phyloP scores from a whole-genome alignment of 495 filamentous ascomycete species.

The Aspergillus mulundensis region DNA sequence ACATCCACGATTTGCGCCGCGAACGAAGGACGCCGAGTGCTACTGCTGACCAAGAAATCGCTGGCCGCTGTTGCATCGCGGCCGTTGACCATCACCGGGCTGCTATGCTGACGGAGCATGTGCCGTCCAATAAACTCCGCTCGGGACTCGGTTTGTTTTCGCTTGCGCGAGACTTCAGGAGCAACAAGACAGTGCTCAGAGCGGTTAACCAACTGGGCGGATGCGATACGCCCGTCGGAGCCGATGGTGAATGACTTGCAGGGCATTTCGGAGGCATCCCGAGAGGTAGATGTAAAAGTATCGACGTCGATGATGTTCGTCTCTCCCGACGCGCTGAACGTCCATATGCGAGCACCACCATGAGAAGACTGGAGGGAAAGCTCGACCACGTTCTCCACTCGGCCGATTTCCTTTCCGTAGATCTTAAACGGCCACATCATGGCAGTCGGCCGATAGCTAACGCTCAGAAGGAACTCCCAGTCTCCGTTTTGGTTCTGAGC shows the following conservation, averaged over 20 bases:
- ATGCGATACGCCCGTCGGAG: slow-evolving; percentile 28
- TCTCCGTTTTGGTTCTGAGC: slow-evolving; percentile 37
- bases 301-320: slow-evolving; percentile 36
- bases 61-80: not conserved
- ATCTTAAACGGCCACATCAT: slow-evolving; percentile 44
- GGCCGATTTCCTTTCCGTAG: slow-evolving; percentile 41
- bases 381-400: slow-evolving; percentile 34
- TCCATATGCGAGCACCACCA: slow-evolving; percentile 39
- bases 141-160: slow-evolving; percentile 22
- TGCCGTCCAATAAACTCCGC: slow-evolving; percentile 28
- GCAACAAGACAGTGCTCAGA: slow-evolving; percentile 4
- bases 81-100: not conserved
- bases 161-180: slow-evolving; percentile 23
- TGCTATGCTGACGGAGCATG: slow-evolving; percentile 3
- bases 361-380: slow-evolving; percentile 32
- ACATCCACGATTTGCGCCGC: slow-evolving; percentile 41
- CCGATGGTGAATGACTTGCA: slow-evolving; percentile 26
- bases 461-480: slow-evolving; percentile 38
- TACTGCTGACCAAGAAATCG: not conserved
- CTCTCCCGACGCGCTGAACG: slow-evolving; percentile 32
- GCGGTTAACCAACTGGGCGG: slow-evolving; percentile 17
- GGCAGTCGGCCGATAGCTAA: slow-evolving; percentile 31
- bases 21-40: slow-evolving; percentile 29
- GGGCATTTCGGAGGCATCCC: slow-evolving; percentile 14
- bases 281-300: slow-evolving; percentile 23